A percentile compares a stretch with the other conserved stretches of the same genome.
Conservation (phyloP, 305 asterid species). For the Fraxinus albicans region DNA sequence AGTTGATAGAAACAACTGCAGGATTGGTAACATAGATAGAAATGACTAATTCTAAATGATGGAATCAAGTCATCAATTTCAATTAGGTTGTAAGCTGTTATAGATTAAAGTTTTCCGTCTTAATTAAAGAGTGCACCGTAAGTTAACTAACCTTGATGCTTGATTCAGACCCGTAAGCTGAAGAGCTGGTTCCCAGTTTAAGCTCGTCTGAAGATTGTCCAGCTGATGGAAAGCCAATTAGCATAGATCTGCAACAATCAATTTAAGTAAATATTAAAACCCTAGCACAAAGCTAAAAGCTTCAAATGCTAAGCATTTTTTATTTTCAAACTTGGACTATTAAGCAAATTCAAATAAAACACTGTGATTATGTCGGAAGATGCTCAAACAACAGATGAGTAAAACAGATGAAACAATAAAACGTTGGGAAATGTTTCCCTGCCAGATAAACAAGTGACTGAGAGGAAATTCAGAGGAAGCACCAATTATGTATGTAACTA, state of each 20-base stretch:
- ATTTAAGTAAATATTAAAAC: conserved; percentile 6
- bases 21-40: not conserved
- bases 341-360: not conserved
- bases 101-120: not conserved
- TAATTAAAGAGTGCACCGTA: conserved; percentile 1
- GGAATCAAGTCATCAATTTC: not conserved
- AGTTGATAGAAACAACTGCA: not conserved
- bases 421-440: not conserved
- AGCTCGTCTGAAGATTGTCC: conserved; percentile 48
- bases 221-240: conserved; percentile 44
- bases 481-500: not conserved
- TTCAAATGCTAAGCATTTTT: not conserved
- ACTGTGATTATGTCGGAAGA: not conserved
- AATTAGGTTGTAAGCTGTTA: not conserved
- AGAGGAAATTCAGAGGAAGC: not conserved
- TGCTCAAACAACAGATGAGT: not conserved
- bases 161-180: conserved; percentile 42
- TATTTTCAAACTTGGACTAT: not conserved
- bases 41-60: not conserved
- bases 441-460: not conserved
- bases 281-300: not conserved
- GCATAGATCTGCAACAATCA: conserved; percentile 55
- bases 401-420: not conserved
- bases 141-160: conserved; percentile 57
- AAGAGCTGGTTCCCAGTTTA: conserved; percentile 39